A percentile compares a stretch with the other conserved stretches of the same genome.
These are phyloP conservation scores for Albatrellus ellisii DNA, from an alignment of 768 basidiomycete genomes.

Conservation along the genomic window DNA sequence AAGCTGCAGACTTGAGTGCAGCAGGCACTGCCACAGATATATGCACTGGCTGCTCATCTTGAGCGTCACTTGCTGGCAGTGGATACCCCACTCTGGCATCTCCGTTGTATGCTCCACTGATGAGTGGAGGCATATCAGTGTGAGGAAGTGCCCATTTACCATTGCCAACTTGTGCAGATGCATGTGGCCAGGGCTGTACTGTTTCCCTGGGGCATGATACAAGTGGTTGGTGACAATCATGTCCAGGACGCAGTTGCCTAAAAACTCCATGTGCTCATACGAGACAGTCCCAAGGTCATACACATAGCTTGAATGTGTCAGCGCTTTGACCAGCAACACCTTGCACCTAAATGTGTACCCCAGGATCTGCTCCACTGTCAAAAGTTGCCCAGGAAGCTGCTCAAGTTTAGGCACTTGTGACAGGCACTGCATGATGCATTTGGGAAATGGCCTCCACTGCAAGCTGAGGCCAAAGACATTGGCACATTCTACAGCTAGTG, in stretches of 20 bases:
- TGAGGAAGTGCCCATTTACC: slow-evolving; percentile 65
- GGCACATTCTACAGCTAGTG: slow-evolving; percentile 43
- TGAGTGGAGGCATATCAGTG: slow-evolving; percentile 46
- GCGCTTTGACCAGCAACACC: slow-evolving; percentile 54
- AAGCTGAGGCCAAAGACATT: slow-evolving; percentile 52
- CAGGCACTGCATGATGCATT: slow-evolving; percentile 34
- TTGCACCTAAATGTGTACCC: slow-evolving; percentile 54
- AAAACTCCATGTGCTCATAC: slow-evolving; percentile 71
- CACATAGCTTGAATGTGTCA: slow-evolving; percentile 62
- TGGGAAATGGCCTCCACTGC: slow-evolving; percentile 33
- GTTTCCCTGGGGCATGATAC: slow-evolving; percentile 49
- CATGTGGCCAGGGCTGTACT: slow-evolving; percentile 57
- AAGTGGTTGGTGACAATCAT: slow-evolving; percentile 62
- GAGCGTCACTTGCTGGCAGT: too few relatives aligned
- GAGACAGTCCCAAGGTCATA: slow-evolving; percentile 44
- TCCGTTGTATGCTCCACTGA: slow-evolving; percentile 28
- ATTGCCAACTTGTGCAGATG: slow-evolving; percentile 53
- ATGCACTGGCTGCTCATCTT: too few relatives aligned
- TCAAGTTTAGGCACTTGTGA: slow-evolving; percentile 24
- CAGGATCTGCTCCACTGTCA: slow-evolving; percentile 48
- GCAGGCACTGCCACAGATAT: slow-evolving; percentile 53
- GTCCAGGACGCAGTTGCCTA: slow-evolving; percentile 64
- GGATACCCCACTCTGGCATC: slow-evolving; percentile 37
- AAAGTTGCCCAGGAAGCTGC: slow-evolving; percentile 36
- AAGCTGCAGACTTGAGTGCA: slow-evolving; percentile 52